These are phyloP conservation scores for Cladosporium sp. DNA, from an alignment of 2,329 filamentous ascomycete species.

Conservation along the genomic window DNA sequence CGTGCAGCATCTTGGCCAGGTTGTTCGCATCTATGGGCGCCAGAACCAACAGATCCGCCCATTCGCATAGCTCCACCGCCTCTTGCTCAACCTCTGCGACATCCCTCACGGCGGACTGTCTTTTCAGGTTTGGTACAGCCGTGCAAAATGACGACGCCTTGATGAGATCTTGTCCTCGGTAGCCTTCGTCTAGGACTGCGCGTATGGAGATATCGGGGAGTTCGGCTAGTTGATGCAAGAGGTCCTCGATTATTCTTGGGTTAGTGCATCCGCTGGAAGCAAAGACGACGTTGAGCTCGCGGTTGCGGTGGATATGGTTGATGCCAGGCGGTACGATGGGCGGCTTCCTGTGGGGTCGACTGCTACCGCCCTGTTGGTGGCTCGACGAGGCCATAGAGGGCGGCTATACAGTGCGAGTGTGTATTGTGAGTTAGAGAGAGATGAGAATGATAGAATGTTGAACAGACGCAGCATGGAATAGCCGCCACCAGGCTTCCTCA, in stretches of 20 bases:
- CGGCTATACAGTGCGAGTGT: not conserved
- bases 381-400: slow-evolving; percentile 7
- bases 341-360: not conserved
- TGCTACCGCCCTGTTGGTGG: slow-evolving; percentile 11
- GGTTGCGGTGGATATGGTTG: slow-evolving; percentile 4
- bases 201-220: slow-evolving; percentile 32
- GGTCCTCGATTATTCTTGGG: slow-evolving; percentile 25
- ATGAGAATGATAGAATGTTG: no score
- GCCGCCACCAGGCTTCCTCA: not conserved
- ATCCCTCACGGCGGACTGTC: slow-evolving; percentile 19
- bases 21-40: slow-evolving; percentile 81
- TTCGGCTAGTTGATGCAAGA: slow-evolving; percentile 30
- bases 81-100: slow-evolving; percentile 33
- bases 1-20: slow-evolving; percentile 81
- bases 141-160: slow-evolving; percentile 29
- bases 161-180: slow-evolving; percentile 31
- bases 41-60: slow-evolving; percentile 83
- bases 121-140: slow-evolving; percentile 28
- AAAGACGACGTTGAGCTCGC: slow-evolving; percentile 32
- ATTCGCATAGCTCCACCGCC: slow-evolving; percentile 69
- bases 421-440: no score
- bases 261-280: slow-evolving; percentile 33
- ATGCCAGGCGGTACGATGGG: not conserved
- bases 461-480: not conserved
- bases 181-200: slow-evolving; percentile 32